These are phyloP conservation scores for Penicillium hordei DNA, from an alignment of 2,329 filamentous ascomycete genomes.

Conservation along the genomic window DNA sequence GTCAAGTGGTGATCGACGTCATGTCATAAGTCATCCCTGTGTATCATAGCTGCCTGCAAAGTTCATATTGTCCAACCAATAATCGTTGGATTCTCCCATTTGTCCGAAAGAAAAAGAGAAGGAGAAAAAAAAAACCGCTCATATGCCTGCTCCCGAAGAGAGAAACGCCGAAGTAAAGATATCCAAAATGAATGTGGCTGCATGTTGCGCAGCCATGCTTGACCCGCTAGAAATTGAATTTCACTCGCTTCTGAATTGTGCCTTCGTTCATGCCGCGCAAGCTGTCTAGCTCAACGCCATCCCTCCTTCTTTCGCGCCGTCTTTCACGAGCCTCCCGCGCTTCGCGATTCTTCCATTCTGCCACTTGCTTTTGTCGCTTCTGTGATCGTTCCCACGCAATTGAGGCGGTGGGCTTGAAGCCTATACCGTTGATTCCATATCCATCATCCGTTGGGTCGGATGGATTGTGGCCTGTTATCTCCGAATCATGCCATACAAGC, in stretches of 20 bases:
- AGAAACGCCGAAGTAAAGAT: slow-evolving; percentile 4
- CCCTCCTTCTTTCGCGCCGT: slow-evolving; percentile 53
- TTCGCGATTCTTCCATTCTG: slow-evolving; percentile 60
- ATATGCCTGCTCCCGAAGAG: not conserved
- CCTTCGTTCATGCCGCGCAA: slow-evolving; percentile 30
- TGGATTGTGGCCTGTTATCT: slow-evolving; percentile 62
- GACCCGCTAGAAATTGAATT: slow-evolving; percentile 36
- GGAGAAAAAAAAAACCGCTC: slow-evolving; percentile 1
- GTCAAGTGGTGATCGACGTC: slow-evolving; percentile 13
- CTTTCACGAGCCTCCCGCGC: slow-evolving; percentile 59
- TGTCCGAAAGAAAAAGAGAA: not conserved
- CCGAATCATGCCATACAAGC: slow-evolving; percentile 57
- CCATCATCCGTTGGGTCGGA: slow-evolving; percentile 61
- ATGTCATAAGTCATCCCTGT: slow-evolving; percentile 28
- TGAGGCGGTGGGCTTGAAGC: slow-evolving; percentile 61
- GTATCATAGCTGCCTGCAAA: slow-evolving; percentile 25
- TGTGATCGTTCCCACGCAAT: slow-evolving; percentile 58
- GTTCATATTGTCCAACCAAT: slow-evolving; percentile 15
- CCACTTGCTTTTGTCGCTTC: slow-evolving; percentile 58
- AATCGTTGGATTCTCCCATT: not conserved
- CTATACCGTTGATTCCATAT: slow-evolving; percentile 63
- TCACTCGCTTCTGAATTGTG: slow-evolving; percentile 42
- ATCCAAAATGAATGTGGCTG: slow-evolving; percentile 1
- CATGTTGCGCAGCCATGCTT: not conserved
- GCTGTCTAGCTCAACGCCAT: slow-evolving; percentile 26